Conservation (phyloP, 495 filamentous ascomycete genomes). For the Trypethelium eluteriae region DNA sequence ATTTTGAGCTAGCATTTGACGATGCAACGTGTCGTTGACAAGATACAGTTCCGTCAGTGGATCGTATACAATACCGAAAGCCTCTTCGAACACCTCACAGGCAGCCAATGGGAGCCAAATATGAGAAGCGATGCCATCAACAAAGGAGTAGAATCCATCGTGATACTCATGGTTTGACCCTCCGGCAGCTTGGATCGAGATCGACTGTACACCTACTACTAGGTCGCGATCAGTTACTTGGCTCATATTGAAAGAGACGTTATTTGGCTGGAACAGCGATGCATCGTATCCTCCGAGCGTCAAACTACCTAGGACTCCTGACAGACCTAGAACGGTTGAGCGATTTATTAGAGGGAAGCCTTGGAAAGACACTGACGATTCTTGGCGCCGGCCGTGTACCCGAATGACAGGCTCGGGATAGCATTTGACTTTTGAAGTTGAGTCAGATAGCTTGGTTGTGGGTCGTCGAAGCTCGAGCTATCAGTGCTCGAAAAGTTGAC, state of each 20-base stretch:
- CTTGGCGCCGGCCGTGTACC: conserved; percentile 50
- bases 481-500: conserved; percentile 28
- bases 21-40: conserved; percentile 41
- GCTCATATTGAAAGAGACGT: conserved; percentile 43
- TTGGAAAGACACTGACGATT: conserved; percentile 36
- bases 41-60: conserved; percentile 42
- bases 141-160: conserved; percentile 30
- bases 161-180: conserved; percentile 12
- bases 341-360: not conserved
- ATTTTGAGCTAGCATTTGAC: conserved; percentile 40
- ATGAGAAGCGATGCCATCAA: conserved; percentile 49
- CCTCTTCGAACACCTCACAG: conserved; percentile 47
- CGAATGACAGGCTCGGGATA: conserved; percentile 47
- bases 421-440: conserved; percentile 40
- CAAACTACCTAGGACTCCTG: conserved; percentile 44
- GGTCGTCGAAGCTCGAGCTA: conserved; percentile 22
- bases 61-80: conserved; percentile 46
- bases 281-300: conserved; percentile 53
- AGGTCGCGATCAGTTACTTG: conserved; percentile 44
- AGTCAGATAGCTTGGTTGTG: conserved; percentile 22
- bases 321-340: conserved; percentile 33
- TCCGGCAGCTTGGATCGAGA: conserved; percentile 22
- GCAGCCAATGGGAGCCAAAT: conserved; percentile 49
- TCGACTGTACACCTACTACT: conserved; percentile 43
- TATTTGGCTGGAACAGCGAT: conserved; percentile 44